These are phyloP conservation scores for Tetrapyrgos nigripes DNA, from an alignment of 1,284 basidiomycete species.

Conservation along the genomic window DNA sequence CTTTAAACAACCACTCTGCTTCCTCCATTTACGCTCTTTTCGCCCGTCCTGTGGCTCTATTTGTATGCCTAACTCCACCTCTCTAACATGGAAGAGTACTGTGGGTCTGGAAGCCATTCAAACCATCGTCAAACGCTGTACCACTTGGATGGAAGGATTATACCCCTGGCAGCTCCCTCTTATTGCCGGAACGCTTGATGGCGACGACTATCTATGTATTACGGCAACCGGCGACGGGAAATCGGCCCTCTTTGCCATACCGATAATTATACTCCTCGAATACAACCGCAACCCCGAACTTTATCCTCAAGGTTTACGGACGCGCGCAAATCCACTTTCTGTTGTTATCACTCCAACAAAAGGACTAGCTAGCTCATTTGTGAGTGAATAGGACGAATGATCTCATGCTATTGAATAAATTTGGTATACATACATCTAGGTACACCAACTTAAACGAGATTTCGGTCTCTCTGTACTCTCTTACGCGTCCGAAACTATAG, in stretches of 20 bases:
- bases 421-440: no score
- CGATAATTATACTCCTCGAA: neutral
- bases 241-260: no score
- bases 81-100: no score
- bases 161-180: neutral
- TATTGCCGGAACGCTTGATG: constrained; percentile 8
- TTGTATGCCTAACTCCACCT: no score
- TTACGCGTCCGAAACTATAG: constrained; percentile 12
- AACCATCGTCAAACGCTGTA: no score
- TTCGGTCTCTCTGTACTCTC: constrained; percentile 3
- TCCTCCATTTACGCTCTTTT: no score
- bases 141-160: neutral
- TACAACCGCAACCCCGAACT: neutral
- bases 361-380: constrained; percentile 8
- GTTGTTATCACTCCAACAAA: constrained; percentile 17
- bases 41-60: no score
- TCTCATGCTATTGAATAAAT: no score
- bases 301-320: constrained; percentile 4
- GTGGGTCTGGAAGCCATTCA: no score
- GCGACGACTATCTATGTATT: neutral
- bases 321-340: neutral
- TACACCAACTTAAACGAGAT: neutral
- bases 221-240: no score
- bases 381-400: no score
- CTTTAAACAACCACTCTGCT: no score